Evolutionary conservation across 352 stramenopile species (phyloP).

Genomic region (Phytophthora pluvialis): DNA sequence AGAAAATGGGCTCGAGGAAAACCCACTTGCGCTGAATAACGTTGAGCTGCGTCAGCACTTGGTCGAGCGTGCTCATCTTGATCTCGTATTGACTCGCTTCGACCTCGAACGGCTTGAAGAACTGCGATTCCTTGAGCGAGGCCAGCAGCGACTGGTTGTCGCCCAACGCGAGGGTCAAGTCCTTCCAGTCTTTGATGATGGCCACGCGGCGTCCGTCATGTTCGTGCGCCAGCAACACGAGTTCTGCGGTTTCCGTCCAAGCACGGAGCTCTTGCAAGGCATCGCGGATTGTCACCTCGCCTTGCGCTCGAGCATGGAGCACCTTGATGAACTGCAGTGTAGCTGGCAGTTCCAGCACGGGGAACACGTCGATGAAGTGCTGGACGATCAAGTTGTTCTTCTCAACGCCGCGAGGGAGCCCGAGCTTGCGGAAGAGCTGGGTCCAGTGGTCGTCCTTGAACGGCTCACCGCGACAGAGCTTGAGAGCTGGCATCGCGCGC

Average conservation of each 20-base stretch:
- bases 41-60: conserved; percentile 87
- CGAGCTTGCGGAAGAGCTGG: conserved; percentile 93
- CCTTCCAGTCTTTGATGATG: conserved; percentile 97
- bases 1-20: conserved; percentile 97
- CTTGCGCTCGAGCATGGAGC: conserved; percentile 88
- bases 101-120: conserved; percentile 96
- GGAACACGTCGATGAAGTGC: conserved; percentile 90
- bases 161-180: conserved; percentile 93
- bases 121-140: conserved; percentile 95
- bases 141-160: conserved; percentile 96
- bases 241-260: conserved; percentile 92
- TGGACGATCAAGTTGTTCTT: conserved; percentile 91
- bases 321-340: conserved; percentile 95
- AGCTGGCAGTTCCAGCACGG: conserved; percentile 77
- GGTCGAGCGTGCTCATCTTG: conserved; percentile 89
- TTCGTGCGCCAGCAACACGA: conserved; percentile 90
- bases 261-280: conserved; percentile 93
- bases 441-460: conserved; percentile 98
- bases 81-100: conserved; percentile 91
- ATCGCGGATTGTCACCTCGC: conserved; percentile 96
- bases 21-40: conserved; percentile 96
- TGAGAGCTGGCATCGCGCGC: conserved; percentile 91
- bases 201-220: conserved; percentile 74
- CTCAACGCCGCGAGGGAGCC: conserved; percentile 82
- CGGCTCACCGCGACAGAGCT: conserved; percentile 93